phyloP scores from a whole-genome alignment of 2,329 filamentous ascomycete genomes.

The Diaporthe sp. region DNA sequence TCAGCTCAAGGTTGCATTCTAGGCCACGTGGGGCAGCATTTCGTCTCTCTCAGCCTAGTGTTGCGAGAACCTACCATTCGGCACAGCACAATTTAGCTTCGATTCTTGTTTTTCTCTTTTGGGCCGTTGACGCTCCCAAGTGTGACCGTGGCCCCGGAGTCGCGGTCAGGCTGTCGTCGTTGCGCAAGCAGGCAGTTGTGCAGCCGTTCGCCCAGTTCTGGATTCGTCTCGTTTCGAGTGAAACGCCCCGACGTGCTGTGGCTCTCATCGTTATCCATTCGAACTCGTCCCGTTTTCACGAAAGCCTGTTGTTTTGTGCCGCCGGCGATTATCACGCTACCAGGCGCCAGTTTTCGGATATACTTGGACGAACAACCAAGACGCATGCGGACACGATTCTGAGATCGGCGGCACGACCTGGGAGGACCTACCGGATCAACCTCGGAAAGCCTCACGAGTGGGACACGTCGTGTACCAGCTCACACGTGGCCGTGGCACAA shows the following conservation, averaged over 20 bases:
- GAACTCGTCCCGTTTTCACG: neutral
- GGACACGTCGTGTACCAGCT: slow-evolving; percentile 1
- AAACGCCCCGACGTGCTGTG: neutral
- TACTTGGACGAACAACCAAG: neutral
- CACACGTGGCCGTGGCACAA: neutral
- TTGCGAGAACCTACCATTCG: neutral
- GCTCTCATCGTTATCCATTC: neutral
- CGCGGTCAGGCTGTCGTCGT: neutral
- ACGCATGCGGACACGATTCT: neutral
- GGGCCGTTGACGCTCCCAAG: neutral
- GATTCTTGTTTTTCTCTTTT: neutral
- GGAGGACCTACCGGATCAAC: neutral
- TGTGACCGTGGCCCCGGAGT: neutral
- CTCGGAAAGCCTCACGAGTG: neutral
- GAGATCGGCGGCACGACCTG: neutral
- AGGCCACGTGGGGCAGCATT: slow-evolving; percentile 16
- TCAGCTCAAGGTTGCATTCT: slow-evolving; percentile 12
- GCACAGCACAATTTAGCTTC: neutral
- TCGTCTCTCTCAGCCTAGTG: neutral
- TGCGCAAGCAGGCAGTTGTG: neutral
- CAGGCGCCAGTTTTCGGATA: neutral
- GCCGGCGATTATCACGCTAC: neutral
- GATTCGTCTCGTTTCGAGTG: slow-evolving; percentile 10
- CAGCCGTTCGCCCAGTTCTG: neutral
- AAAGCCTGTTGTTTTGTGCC: neutral